A percentile compares a stretch with the other conserved stretches of the same genome.
Evolutionary conservation across 1,284 basidiomycete species (phyloP).

Genomic region (Boletus smithii): DNA sequence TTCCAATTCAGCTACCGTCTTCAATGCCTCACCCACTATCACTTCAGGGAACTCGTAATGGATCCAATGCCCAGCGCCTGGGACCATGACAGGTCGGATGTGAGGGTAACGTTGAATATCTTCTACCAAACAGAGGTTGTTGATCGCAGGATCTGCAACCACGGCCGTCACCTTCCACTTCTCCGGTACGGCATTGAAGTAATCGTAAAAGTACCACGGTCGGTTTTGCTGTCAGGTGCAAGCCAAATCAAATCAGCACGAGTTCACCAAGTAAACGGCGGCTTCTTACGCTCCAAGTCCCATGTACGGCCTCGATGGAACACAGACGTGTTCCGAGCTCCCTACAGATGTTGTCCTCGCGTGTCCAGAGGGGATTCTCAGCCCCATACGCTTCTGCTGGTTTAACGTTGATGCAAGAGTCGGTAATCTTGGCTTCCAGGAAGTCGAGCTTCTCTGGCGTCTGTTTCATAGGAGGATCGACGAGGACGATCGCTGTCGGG

Average conservation of each 20-base stretch:
- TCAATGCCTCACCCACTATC: conserved; percentile 24
- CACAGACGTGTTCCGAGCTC: conserved; percentile 21
- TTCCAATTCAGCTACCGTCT: conserved; percentile 14
- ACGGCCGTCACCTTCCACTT: conserved; percentile 20
- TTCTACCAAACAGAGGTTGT: conserved; percentile 6
- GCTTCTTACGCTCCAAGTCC: conserved; percentile 14
- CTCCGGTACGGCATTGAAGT: conserved; percentile 6
- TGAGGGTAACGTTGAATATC: conserved; percentile 13
- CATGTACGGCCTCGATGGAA: conserved; percentile 6
- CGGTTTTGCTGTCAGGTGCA: conserved; percentile 23
- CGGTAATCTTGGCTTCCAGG: neutral
- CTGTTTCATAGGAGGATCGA: conserved; percentile 18
- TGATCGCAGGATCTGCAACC: conserved; percentile 18
- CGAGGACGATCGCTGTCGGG: conserved; percentile 21
- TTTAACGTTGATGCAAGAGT: conserved; percentile 1
- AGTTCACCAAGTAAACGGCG: no score
- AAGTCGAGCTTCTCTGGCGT: neutral
- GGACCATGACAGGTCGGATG: conserved; percentile 16
- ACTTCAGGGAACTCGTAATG: conserved; percentile 24
- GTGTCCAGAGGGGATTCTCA: conserved; percentile 23
- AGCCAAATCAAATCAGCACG: no score
- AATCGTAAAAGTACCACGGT: conserved; percentile 20
- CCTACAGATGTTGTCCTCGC: conserved; percentile 15
- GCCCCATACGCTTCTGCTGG: conserved; percentile 1
- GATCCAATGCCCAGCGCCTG: conserved; percentile 24